A percentile compares a stretch with the other conserved stretches of the same genome.
These are phyloP conservation scores for Thraustochytrium sp. DNA, from an alignment of 352 stramenopile species.

Conservation along the genomic window DNA sequence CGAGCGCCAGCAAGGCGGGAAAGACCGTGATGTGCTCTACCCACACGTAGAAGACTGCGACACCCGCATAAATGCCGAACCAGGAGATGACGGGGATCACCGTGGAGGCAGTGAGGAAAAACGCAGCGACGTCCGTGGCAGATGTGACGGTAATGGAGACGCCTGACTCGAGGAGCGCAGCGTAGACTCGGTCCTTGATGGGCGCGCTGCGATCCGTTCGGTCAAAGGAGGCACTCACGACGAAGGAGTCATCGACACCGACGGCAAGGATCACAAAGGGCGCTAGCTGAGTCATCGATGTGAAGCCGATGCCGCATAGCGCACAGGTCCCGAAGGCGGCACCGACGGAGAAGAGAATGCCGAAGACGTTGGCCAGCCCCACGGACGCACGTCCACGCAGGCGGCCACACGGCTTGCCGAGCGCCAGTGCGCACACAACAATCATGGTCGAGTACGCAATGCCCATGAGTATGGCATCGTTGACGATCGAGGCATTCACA, in stretches of 20 bases:
- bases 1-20: conserved; percentile 17
- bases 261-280: conserved; percentile 52
- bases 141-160: conserved; percentile 51
- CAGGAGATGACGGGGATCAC: conserved; percentile 47
- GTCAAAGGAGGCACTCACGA: conserved; percentile 42
- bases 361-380: not conserved
- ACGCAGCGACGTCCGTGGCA: conserved; percentile 49
- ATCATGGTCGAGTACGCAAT: conserved; percentile 43
- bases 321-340: conserved; percentile 24
- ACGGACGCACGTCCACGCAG: not conserved
- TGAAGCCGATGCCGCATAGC: conserved; percentile 48
- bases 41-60: conserved; percentile 50
- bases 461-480: conserved; percentile 42
- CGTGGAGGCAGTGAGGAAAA: conserved; percentile 45
- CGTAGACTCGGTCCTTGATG: not conserved
- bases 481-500: not conserved
- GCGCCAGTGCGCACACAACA: conserved; percentile 39
- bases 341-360: conserved; percentile 25
- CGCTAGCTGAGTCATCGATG: conserved; percentile 46
- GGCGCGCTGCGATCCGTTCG: not conserved
- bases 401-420: not conserved
- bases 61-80: conserved; percentile 49
- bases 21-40: conserved; percentile 39
- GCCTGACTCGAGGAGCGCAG: conserved; percentile 27
- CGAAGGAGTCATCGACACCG: conserved; percentile 49